Conservation (phyloP, 768 basidiomycete species). For the Termitomyces sp. region DNA sequence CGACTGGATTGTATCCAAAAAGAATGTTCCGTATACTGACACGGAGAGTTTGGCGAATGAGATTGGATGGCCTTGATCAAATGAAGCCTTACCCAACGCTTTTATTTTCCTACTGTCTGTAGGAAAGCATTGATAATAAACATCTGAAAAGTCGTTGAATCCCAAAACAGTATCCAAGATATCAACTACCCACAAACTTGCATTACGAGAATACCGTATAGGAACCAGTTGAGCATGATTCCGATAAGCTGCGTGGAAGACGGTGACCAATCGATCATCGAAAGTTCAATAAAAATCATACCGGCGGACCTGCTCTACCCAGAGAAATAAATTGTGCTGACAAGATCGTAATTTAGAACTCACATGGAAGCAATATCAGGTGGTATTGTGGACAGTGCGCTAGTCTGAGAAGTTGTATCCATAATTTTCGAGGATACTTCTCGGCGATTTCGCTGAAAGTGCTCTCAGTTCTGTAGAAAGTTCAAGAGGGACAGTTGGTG, state of each 20-base stretch:
- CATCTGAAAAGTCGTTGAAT: neutral
- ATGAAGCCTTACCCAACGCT: neutral
- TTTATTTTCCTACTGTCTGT: constrained; percentile 1
- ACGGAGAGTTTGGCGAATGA: neutral
- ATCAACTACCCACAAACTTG: constrained; percentile 4
- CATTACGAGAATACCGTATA: constrained; percentile 12
- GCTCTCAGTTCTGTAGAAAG: neutral
- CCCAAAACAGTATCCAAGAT: neutral
- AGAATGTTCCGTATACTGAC: constrained; percentile 1
- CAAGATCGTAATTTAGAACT: neutral
- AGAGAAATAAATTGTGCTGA: neutral
- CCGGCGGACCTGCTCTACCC: constrained; percentile 1
- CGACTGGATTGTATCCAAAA: constrained; percentile 1
- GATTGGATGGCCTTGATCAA: neutral
- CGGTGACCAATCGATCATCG: neutral
- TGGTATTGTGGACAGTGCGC: neutral
- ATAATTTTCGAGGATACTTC: neutral
- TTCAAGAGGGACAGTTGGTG: neutral
- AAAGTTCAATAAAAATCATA: neutral
- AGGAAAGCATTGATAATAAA: constrained; percentile 2
- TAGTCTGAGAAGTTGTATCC: neutral
- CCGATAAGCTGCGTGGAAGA: constrained; percentile 5
- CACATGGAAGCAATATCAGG: constrained; percentile 1
- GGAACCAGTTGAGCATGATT: constrained; percentile 13
- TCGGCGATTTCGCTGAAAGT: too few relatives aligned